phyloP scores from a whole-genome alignment of 495 filamentous ascomycete species.

The Thozetella sp. region DNA sequence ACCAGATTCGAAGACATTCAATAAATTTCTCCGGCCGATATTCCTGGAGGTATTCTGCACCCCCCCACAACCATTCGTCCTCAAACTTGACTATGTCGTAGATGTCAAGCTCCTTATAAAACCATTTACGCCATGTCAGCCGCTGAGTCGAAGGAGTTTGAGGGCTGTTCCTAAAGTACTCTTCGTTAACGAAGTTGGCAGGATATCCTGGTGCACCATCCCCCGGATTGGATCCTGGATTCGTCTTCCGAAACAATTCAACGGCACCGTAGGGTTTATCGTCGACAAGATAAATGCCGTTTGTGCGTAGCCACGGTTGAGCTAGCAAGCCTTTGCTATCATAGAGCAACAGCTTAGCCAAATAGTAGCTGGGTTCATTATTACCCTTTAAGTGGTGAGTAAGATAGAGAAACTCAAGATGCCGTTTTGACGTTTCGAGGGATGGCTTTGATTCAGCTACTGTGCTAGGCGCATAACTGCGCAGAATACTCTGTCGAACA shows the following conservation, averaged over 20 bases:
- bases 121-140: constrained; percentile 14
- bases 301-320: neutral
- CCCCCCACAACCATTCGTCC: neutral
- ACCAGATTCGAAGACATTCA: neutral
- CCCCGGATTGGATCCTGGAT: constrained; percentile 8
- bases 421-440: constrained; percentile 14
- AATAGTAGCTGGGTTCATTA: neutral
- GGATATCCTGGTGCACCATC: constrained; percentile 7
- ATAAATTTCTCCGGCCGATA: constrained; percentile 9
- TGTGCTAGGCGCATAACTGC: neutral
- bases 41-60: neutral
- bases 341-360: constrained; percentile 8
- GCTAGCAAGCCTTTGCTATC: constrained; percentile 2
- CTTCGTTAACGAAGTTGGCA: constrained; percentile 18
- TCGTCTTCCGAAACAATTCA: constrained; percentile 14
- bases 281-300: constrained; percentile 17
- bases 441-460: neutral
- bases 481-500: constrained; percentile 8
- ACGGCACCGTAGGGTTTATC: constrained; percentile 20
- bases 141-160: neutral
- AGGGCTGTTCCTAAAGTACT: constrained; percentile 15
- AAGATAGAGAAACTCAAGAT: constrained; percentile 32
- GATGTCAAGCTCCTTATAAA: constrained; percentile 7
- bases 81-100: constrained; percentile 4
- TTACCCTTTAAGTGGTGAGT: constrained; percentile 11